Conservation (phyloP, 148 eudicot genomes). For the Heliamphora exappendiculata region DNA sequence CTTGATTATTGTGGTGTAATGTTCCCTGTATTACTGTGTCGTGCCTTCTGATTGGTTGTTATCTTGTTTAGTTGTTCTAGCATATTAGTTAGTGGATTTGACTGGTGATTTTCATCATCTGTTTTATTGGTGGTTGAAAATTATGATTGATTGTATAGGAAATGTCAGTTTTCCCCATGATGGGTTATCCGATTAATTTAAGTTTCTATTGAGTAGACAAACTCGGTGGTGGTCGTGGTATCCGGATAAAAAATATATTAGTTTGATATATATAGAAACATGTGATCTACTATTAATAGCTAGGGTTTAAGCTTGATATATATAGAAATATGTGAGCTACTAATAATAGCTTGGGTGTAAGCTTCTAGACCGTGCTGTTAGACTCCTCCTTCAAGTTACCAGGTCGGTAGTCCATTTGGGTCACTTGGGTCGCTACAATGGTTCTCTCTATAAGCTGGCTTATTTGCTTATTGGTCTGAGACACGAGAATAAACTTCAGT, state of each 20-base stretch:
- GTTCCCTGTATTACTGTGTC: not conserved
- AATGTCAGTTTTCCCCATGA: not conserved
- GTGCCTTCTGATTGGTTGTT: not conserved
- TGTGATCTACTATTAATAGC: no score
- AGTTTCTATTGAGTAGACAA: not conserved
- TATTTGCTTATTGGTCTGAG: not conserved
- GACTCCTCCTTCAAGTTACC: no score
- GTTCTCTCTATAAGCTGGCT: not conserved
- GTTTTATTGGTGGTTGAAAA: not conserved
- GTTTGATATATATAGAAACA: no score
- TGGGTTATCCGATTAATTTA: not conserved
- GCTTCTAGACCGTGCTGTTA: no score
- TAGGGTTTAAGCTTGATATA: no score
- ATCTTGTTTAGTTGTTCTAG: not conserved
- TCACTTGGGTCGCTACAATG: no score
- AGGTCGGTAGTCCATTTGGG: no score
- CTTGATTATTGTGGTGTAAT: not conserved
- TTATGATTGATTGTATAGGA: not conserved
- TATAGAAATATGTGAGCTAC: no score
- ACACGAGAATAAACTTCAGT: not conserved
- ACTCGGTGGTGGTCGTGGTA: not conserved
- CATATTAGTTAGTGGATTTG: not conserved
- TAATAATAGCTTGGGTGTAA: no score
- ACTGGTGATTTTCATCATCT: constrained; percentile 7
- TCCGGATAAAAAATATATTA: no score